These are phyloP conservation scores for Plasmodium vivax DNA, from an alignment of 169 alveolate species.

Conservation along the genomic window DNA sequence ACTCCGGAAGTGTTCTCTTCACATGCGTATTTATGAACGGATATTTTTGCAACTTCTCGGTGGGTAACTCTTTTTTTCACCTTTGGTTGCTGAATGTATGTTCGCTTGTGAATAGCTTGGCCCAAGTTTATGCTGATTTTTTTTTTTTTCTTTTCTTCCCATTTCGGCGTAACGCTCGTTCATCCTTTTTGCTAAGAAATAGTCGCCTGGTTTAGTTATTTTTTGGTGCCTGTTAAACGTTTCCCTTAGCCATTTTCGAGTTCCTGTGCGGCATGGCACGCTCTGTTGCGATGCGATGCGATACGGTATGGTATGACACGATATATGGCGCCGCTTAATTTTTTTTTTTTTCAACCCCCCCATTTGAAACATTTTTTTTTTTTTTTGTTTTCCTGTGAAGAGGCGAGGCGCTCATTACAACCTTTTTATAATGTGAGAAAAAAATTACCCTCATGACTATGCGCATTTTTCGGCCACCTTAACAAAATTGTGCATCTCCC, in stretches of 20 bases:
- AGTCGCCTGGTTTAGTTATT: not conserved
- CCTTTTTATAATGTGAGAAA: not conserved
- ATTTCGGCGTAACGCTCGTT: not conserved
- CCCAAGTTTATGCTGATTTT: not conserved
- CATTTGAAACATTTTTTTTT: not conserved
- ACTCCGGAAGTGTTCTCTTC: not conserved
- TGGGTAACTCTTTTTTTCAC: not conserved
- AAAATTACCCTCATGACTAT: not conserved
- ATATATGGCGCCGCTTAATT: not conserved
- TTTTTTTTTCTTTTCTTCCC: not conserved
- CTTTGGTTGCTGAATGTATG: not conserved
- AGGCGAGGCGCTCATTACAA: not conserved
- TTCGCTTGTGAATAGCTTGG: not conserved
- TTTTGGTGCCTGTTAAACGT: not conserved
- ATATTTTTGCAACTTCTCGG: not conserved
- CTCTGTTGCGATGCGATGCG: not conserved
- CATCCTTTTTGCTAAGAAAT: not conserved
- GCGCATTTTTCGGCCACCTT: not conserved
- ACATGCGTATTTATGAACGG: not conserved
- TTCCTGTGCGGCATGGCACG: not conserved
- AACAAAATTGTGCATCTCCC: not conserved
- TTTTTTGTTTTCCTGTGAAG: constrained; percentile 23
- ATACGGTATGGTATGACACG: not conserved
- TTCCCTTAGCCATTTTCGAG: not conserved
- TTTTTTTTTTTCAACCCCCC: not conserved